Conservation (phyloP, 306 rosid genomes). For the Quillaja saponaria region DNA sequence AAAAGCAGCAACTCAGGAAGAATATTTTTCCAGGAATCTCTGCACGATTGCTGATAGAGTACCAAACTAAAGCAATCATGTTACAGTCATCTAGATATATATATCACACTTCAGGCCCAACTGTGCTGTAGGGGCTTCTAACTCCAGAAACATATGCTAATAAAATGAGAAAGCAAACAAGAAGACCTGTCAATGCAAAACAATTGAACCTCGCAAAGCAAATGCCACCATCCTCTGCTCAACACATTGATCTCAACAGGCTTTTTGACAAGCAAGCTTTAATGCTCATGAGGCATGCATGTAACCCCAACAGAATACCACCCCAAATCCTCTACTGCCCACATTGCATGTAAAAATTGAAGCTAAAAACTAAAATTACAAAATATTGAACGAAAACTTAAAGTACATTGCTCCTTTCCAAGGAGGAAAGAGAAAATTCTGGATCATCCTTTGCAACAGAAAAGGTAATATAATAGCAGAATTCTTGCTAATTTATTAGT, state of each 20-base stretch:
- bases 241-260: constrained; percentile 51
- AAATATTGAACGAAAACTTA: neutral
- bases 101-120: constrained; percentile 74
- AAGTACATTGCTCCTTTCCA: neutral
- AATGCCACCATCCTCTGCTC: constrained; percentile 66
- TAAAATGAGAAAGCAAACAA: constrained; percentile 55
- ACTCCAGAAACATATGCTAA: constrained; percentile 66
- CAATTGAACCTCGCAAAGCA: constrained; percentile 63
- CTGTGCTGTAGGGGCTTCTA: constrained; percentile 66
- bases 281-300: constrained; percentile 50
- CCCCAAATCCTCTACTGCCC: constrained; percentile 35
- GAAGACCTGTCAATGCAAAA: constrained; percentile 54
- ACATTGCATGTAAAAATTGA: constrained; percentile 39
- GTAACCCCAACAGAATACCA: constrained; percentile 33
- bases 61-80: constrained; percentile 72
- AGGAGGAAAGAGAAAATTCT: neutral
- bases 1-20: constrained; percentile 99
- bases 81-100: constrained; percentile 63
- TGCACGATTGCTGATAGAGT: constrained; percentile 89
- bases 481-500: neutral
- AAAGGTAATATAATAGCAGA: neutral
- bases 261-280: constrained; percentile 53
- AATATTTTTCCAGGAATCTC: constrained; percentile 86
- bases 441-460: neutral
- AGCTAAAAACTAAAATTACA: constrained; percentile 29